Evolutionary conservation across 2,329 filamentous ascomycete species (phyloP), one percentile per base, ranked within the genome.

Genomic region (Dactylellina haptotyla): DNA sequence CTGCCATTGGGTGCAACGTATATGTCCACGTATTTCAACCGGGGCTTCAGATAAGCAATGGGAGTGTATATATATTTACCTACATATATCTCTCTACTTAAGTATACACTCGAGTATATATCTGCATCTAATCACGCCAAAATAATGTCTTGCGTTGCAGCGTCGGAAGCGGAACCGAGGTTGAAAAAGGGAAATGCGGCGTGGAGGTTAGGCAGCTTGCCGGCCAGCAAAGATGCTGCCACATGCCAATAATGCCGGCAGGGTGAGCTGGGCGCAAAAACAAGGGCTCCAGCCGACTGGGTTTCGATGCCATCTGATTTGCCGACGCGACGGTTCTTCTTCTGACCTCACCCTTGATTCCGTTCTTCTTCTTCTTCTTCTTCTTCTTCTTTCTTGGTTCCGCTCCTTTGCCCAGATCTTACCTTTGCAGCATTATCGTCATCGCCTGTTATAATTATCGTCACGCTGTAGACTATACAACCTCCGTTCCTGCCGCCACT

Each of bases 221-320:
- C 66, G 66, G 56, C 57, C 48, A 48, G 46, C 57, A 34, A 34
- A 48, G n/a, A 23, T 14, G 50, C 51, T 51, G 43, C 45, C 67
- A 72, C 67, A 72, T 72, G 67, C 67, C 65, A 65, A 58, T 46
- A 34, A 46, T 41, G 37, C 37, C 14, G 37, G 37, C 2, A 5
- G 37, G 18, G 18, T 41, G 18, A 41, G 41, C 41, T 20, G 41
- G 41, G 18, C 14, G n/a, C n/a, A n/a, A n/a, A n/a, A n/a, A n/a
- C n/a, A n/a, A n/a, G n/a, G n/a, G n/a, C n/a, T n/a, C n/a, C n/a
- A n/a, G n/a, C n/a, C n/a, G n/a, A n/a, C n/a, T n/a, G n/a, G 5
- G 10, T 50, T 56, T 72, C 59, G 51, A 65, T 72, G 45, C 67
- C 59, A 72, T 72, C 61, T 72, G 67, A 65, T 72, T 66, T 72